Conservation (phyloP, 257 asterid species). For the Petunia secreta region DNA sequence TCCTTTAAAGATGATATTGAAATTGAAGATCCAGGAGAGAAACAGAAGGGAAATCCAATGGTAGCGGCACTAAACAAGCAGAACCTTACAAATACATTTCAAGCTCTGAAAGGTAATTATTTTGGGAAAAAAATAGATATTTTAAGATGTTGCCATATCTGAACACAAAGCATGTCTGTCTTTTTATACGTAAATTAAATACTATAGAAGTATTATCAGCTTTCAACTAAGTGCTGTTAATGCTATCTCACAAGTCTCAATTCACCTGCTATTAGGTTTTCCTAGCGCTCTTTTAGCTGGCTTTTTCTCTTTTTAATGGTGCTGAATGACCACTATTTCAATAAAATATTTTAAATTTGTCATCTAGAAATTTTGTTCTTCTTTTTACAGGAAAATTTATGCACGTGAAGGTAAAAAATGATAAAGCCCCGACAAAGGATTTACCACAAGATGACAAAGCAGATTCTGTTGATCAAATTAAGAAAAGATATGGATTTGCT, state of each 20-base stretch:
- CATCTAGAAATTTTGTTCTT: conserved; percentile 5
- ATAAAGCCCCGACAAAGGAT: conserved; percentile 53
- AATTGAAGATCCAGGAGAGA: conserved; percentile 77
- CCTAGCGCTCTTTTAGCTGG: not conserved
- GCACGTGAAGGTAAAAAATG: conserved; percentile 56
- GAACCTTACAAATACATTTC: conserved; percentile 70
- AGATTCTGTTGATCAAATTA: conserved; percentile 76
- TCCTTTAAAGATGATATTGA: conserved; percentile 70
- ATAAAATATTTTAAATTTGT: not conserved
- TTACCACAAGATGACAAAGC: conserved; percentile 59
- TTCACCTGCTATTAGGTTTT: not conserved
- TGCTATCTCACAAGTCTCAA: not conserved
- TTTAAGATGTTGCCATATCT: not conserved
- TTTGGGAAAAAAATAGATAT: not conserved
- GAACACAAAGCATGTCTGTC: not conserved
- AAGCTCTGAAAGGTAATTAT: conserved; percentile 68
- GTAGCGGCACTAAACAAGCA: conserved; percentile 69
- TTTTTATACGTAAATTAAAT: not conserved
- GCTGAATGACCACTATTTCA: not conserved
- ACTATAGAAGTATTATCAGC: not conserved
- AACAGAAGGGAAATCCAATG: conserved; percentile 64
- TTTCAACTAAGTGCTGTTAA: not conserved
- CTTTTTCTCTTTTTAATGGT: not conserved
- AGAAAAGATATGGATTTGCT: conserved; percentile 85
- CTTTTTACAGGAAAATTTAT: conserved; percentile 61